These are phyloP conservation scores for Chamaecrista fasciculata DNA, from an alignment of 306 rosid genomes.

Conservation along the genomic window DNA sequence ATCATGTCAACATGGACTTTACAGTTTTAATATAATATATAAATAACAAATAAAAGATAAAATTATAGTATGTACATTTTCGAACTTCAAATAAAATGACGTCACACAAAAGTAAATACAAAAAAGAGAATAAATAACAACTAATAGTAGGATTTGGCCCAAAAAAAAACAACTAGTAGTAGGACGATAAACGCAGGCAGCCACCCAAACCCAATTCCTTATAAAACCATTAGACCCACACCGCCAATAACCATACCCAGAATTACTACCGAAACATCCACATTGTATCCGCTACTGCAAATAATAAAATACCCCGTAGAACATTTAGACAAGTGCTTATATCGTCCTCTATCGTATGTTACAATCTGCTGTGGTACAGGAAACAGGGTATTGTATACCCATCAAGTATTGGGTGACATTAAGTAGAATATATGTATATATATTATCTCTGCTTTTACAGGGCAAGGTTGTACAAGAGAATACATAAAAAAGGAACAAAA, in stretches of 20 bases:
- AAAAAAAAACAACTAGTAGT: not conserved
- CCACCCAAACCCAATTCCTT: not conserved
- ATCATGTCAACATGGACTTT: no score
- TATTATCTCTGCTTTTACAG: conserved; percentile 50
- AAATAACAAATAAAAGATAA: no score
- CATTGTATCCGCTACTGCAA: conserved; percentile 15
- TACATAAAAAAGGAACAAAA: conserved; percentile 29
- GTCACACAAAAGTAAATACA: no score
- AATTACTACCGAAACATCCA: conserved; percentile 20
- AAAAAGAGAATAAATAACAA: no score
- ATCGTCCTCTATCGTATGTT: conserved; percentile 40
- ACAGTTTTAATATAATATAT: no score
- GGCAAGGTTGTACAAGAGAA: conserved; percentile 35
- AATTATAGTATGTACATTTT: no score
- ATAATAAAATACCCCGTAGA: conserved; percentile 14
- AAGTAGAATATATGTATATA: conserved; percentile 34
- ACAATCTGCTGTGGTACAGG: conserved; percentile 36
- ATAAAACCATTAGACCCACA: not conserved
- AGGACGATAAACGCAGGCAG: not conserved
- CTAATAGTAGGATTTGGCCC: no score
- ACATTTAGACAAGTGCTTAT: conserved; percentile 29
- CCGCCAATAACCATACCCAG: not conserved
- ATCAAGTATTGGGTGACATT: conserved; percentile 43
- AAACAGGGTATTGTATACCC: conserved; percentile 33
- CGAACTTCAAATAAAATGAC: no score